Base-by-base conservation (phyloP, 768 basidiomycete species). In the Phaeotremella fagi region DNA sequence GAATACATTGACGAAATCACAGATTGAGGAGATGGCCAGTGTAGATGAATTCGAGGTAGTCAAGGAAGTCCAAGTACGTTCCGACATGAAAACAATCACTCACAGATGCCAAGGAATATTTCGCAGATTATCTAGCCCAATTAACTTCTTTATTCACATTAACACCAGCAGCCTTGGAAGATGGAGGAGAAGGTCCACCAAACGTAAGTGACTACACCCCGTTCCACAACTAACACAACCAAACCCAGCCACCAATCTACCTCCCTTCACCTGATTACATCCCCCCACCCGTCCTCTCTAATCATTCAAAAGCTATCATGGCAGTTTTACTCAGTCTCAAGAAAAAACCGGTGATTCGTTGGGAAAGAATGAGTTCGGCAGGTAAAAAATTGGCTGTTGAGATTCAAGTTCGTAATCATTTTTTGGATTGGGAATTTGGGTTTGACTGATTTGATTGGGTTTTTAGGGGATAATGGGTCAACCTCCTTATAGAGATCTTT, bases 21-120 rank as follows among this genome's bases (percentile, higher is more conserved):
- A 85, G 24, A 97, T 99, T 45, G 95, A 98, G 75, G 82, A 88
- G 9, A 79, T 98, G 46, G 95, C 95, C 0, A 86, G 89, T 64
- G 88, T 85, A 18, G 95, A 99, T 71, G 90, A 95, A 74, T 89
- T 88, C 59, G 95, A 99, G 74, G 87, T 97, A 16, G 94, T 99
- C 14, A 83, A 84, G 50, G 95, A 99, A 77, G 88, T 99, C 1
- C 95, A 99, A 82, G 92, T 92, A 66, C 54, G 80, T 59, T 33
- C 49, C 25, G 22, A 22, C 31, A 7, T 14, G 15, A 18, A 29
- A 24, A 20, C 11, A 25, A 20, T 27, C 38, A 37, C 35, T 48
- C 26, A 36, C 15, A 15, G 20, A 31, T 3, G 16, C 54, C 37
- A 54, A 78, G 91, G 95, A 99, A 82, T 90, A 90, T 77, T 99